Percentiles rank a stretch among this genome's conserved stretches.
Conservation (phyloP, 2,329 filamentous ascomycete genomes). For the Exophiala lecanii-corni region DNA sequence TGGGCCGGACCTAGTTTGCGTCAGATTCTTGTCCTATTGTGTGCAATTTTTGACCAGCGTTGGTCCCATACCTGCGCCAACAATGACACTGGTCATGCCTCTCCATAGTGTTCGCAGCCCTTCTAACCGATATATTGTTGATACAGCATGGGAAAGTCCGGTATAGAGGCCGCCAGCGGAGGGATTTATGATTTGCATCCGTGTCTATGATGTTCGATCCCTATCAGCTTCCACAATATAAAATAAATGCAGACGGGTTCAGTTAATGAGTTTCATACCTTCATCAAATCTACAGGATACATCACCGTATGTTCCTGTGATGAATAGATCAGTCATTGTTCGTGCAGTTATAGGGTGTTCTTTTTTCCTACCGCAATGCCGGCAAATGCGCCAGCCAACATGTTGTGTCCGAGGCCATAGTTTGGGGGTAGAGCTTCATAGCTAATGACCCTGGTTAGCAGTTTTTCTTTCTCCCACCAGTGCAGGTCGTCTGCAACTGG, state of each 20-base stretch:
- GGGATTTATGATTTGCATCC: slow-evolving; percentile 94
- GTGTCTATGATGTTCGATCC: slow-evolving; percentile 61
- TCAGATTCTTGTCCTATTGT: slow-evolving; percentile 22
- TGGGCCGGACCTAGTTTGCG: slow-evolving; percentile 74
- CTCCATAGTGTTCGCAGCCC: slow-evolving; percentile 90
- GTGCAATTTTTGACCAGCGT: slow-evolving; percentile 6
- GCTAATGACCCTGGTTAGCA: slow-evolving; percentile 36
- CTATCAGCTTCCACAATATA: slow-evolving; percentile 11
- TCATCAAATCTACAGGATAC: slow-evolving; percentile 97
- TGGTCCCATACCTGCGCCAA: slow-evolving; percentile 72
- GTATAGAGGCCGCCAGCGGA: slow-evolving; percentile 76
- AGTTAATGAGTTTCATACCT: too few species aligned
- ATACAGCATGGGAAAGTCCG: slow-evolving; percentile 85
- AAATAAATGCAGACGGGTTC: too few species aligned
- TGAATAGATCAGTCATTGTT: too few species aligned
- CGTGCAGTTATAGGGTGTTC: too few species aligned
- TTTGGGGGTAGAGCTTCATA: slow-evolving; percentile 94
- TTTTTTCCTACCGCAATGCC: slow-evolving; percentile 75
- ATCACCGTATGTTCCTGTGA: slow-evolving; percentile 91
- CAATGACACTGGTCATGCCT: slow-evolving; percentile 91
- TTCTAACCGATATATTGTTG: slow-evolving; percentile 85
- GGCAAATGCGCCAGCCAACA: slow-evolving; percentile 92
- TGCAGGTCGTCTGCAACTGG: too few species aligned
- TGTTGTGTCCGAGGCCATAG: slow-evolving; percentile 90
- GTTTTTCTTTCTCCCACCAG: too few species aligned